Conservation (phyloP, 106 monocot species). For the Iris macrosiphon region DNA sequence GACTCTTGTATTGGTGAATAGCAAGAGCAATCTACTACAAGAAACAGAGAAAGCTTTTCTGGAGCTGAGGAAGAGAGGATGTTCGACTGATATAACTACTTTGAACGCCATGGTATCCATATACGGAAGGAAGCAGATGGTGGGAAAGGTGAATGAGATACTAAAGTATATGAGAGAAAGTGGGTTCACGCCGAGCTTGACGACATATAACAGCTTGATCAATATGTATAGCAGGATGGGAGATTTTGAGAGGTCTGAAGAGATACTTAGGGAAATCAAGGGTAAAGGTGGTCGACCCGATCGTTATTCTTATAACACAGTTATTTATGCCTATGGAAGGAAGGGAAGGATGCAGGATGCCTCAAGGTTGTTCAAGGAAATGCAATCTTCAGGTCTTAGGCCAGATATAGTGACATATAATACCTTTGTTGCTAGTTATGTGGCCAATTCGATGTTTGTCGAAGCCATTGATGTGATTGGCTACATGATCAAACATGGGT, state of each 20-base stretch:
- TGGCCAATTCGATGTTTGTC: conserved; percentile 73
- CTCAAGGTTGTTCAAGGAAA: conserved; percentile 75
- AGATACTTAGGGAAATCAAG: conserved; percentile 61
- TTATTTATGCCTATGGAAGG: conserved; percentile 87
- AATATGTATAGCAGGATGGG: conserved; percentile 70
- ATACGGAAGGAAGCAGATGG: conserved; percentile 79
- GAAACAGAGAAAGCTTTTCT: conserved; percentile 70
- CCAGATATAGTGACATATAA: conserved; percentile 95
- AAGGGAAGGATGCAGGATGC: conserved; percentile 77
- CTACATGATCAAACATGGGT: conserved; percentile 71
- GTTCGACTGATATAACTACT: conserved; percentile 72
- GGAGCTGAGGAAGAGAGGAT: conserved; percentile 65
- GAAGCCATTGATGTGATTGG: conserved; percentile 76
- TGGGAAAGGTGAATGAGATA: conserved; percentile 67
- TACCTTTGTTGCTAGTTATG: conserved; percentile 76
- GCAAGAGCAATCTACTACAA: conserved; percentile 72
- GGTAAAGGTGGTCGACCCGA: conserved; percentile 62
- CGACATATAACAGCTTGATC: conserved; percentile 86
- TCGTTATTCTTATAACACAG: conserved; percentile 82
- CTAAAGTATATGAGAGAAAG: conserved; percentile 61
- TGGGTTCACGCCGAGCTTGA: conserved; percentile 60
- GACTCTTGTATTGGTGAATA: conserved; percentile 86
- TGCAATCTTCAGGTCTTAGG: conserved; percentile 61
- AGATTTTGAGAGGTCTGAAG: conserved; percentile 63
- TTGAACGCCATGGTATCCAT: conserved; percentile 96